phyloP scores from a whole-genome alignment of 345 rosid species.

The Excoecaria agallocha region DNA sequence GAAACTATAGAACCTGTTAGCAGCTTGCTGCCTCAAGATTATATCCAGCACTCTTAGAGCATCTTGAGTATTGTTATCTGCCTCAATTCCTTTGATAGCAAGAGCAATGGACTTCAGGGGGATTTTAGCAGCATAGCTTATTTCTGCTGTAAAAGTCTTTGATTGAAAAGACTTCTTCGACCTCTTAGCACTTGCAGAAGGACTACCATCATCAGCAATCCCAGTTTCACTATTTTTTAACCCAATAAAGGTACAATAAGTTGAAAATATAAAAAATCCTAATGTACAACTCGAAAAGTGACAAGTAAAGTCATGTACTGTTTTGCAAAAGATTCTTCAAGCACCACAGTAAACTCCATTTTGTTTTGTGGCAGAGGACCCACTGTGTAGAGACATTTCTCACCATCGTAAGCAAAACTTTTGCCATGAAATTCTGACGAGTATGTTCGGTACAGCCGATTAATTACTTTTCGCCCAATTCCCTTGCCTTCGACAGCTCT shows the following conservation, averaged over 20 bases:
- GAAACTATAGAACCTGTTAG: slow-evolving; percentile 46
- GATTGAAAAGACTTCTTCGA: slow-evolving; percentile 53
- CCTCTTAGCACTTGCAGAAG: slow-evolving; percentile 43
- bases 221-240: slow-evolving; percentile 32
- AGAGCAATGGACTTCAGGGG: slow-evolving; percentile 52
- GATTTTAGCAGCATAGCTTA: slow-evolving; percentile 56
- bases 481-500: slow-evolving; percentile 55
- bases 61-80: slow-evolving; percentile 51
- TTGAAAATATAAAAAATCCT: neutral
- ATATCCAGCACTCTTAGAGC: slow-evolving; percentile 81
- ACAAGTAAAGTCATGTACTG: slow-evolving; percentile 32
- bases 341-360: slow-evolving; percentile 54
- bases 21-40: slow-evolving; percentile 77
- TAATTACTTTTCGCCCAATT: slow-evolving; percentile 67
- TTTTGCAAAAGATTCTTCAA: slow-evolving; percentile 62
- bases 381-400: slow-evolving; percentile 62
- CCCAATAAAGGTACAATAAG: slow-evolving; percentile 10
- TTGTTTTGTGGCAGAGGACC: slow-evolving; percentile 72
- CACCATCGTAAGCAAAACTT: slow-evolving; percentile 81
- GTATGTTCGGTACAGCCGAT: slow-evolving; percentile 64
- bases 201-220: slow-evolving; percentile 32
- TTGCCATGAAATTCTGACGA: slow-evolving; percentile 57
- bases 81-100: slow-evolving; percentile 47
- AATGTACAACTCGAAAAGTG: slow-evolving; percentile 7
- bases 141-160: slow-evolving; percentile 51